Percentiles rank a stretch among this genome's conserved stretches.
phyloP scores from a whole-genome alignment of 2,329 filamentous ascomycete species.

The Coleophoma eucalyptorum region DNA sequence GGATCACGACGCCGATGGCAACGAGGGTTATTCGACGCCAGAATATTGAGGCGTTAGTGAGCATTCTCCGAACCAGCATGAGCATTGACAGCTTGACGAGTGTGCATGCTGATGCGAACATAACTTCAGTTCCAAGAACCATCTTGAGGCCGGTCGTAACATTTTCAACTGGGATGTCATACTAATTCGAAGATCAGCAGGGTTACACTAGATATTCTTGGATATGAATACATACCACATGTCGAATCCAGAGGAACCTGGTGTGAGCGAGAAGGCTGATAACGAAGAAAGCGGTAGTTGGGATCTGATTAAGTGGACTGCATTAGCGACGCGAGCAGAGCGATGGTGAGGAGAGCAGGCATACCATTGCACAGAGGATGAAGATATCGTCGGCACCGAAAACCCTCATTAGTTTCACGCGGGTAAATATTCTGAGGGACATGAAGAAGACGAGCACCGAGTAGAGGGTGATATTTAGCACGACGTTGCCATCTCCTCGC shows the following conservation, averaged over 20 bases:
- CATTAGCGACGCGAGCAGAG: background rate
- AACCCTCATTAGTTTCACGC: conserved; percentile 36
- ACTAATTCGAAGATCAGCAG: conserved; percentile 16
- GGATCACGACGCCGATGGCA: conserved; percentile 13
- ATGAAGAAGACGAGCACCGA: conserved; percentile 35
- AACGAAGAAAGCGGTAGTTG: conserved; percentile 32
- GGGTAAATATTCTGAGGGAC: conserved; percentile 41
- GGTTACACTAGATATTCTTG: no score
- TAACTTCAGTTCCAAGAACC: conserved; percentile 33
- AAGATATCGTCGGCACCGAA: conserved; percentile 42
- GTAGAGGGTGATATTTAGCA: conserved; percentile 36
- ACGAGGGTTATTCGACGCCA: conserved; percentile 17
- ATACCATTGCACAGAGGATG: conserved; percentile 36
- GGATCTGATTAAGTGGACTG: conserved; percentile 12
- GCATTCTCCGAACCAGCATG: conserved; percentile 22
- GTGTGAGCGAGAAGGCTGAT: conserved; percentile 31
- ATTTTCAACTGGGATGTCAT: conserved; percentile 31
- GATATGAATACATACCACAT: conserved; percentile 15
- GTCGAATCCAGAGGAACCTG: conserved; percentile 32
- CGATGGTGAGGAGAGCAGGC: background rate
- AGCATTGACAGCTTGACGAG: conserved; percentile 35
- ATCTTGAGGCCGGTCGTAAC: conserved; percentile 32
- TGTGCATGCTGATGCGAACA: conserved; percentile 30
- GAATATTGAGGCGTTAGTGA: conserved; percentile 13
- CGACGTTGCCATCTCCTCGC: conserved; percentile 37